These are phyloP conservation scores for Dipodascus albidus DNA, from an alignment of 805 yeast genomes.

Conservation along the genomic window DNA sequence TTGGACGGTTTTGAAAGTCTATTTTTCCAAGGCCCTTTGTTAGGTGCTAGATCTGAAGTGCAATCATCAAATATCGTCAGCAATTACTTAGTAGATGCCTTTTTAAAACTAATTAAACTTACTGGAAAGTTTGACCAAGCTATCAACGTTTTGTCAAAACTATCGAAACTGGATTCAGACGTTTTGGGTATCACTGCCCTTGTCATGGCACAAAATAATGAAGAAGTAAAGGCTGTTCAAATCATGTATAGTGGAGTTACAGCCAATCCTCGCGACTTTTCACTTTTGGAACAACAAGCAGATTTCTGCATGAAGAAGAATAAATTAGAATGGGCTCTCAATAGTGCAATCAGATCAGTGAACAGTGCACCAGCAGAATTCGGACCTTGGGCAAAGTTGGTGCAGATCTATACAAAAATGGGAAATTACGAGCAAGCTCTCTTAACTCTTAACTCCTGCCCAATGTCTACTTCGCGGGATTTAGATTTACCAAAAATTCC, in stretches of 20 bases:
- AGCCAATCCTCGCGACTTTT: constrained; percentile 42
- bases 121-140: constrained; percentile 58
- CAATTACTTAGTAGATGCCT: constrained; percentile 68
- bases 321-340: constrained; percentile 43
- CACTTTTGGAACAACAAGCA: constrained; percentile 51
- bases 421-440: constrained; percentile 51
- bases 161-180: constrained; percentile 37
- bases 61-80: constrained; percentile 54
- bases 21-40: constrained; percentile 50
- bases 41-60: constrained; percentile 57
- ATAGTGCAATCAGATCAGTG: constrained; percentile 49
- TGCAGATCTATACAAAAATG: constrained; percentile 45
- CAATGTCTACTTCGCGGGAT: constrained; percentile 44
- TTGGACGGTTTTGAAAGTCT: constrained; percentile 54
- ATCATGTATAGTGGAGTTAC: constrained; percentile 31
- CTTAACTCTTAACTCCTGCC: constrained; percentile 60
- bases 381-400: constrained; percentile 56
- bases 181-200: constrained; percentile 38
- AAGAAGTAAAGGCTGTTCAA: constrained; percentile 38
- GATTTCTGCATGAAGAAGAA: constrained; percentile 46
- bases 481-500: constrained; percentile 37
- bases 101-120: constrained; percentile 48
- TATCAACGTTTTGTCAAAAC: constrained; percentile 42
- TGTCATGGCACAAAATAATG: constrained; percentile 30
- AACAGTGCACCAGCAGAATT: constrained; percentile 67